Percentiles rank a stretch among this genome's conserved stretches.
Evolutionary conservation across 768 basidiomycete species (phyloP).

Genomic region (Mrakia blollopis): DNA sequence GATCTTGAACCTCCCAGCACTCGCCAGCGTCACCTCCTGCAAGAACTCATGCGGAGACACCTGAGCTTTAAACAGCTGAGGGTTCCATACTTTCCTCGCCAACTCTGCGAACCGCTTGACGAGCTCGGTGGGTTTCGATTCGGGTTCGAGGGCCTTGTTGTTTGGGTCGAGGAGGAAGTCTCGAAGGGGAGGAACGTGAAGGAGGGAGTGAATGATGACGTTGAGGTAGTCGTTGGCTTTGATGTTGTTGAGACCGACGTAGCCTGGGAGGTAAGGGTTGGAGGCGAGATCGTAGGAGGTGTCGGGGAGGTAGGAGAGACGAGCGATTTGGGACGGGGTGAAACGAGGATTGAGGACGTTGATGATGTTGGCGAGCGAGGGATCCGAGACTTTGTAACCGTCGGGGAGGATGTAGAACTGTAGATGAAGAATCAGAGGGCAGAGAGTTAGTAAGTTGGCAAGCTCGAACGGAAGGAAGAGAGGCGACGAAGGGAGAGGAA

Average conservation of each 20-base stretch:
- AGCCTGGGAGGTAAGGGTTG: conserved; percentile 82
- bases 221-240: conserved; percentile 97
- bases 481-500: background rate
- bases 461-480: background rate
- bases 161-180: conserved; percentile 56
- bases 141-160: conserved; percentile 33
- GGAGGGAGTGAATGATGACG: conserved; percentile 85
- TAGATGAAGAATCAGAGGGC: background rate
- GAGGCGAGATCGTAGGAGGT: conserved; percentile 79
- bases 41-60: conserved; percentile 98
- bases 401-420: conserved; percentile 97
- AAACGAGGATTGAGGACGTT: conserved; percentile 87
- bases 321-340: conserved; percentile 54
- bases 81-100: conserved; percentile 94
- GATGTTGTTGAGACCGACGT: conserved; percentile 95
- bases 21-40: conserved; percentile 89
- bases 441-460: background rate
- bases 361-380: conserved; percentile 90
- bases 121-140: conserved; percentile 58
- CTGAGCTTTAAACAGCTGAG: conserved; percentile 91
- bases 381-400: conserved; percentile 92
- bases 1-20: conserved; percentile 82
- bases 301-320: conserved; percentile 40
- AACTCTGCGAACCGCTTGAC: conserved; percentile 79
- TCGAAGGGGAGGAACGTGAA: conserved; percentile 84